Conservation (phyloP, 2,329 filamentous ascomycete species). For the Fusarium anguioides region DNA sequence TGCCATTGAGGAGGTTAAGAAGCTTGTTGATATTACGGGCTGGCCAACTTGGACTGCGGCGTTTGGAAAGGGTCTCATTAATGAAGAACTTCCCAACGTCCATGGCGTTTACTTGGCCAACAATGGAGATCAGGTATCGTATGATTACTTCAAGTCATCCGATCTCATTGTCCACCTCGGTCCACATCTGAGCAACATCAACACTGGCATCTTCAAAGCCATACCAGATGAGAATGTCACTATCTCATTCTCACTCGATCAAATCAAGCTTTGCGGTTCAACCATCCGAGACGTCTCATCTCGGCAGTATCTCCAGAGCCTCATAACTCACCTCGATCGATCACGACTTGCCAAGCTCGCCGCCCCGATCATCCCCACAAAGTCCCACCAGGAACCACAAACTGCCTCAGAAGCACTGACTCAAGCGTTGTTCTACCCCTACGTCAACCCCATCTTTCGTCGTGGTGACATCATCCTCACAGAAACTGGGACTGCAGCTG, state of each 20-base stretch:
- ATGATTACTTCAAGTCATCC: slow-evolving; percentile 2
- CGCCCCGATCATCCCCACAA: neutral
- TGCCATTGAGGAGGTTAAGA: neutral
- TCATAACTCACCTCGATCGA: neutral
- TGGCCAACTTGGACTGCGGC: slow-evolving; percentile 21
- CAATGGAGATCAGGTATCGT: neutral
- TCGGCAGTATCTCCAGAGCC: neutral
- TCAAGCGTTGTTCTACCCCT: slow-evolving; percentile 7
- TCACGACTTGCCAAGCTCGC: slow-evolving; percentile 3
- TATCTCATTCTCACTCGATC: neutral
- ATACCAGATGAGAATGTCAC: neutral
- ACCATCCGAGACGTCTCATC: slow-evolving; percentile 2
- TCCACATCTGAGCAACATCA: slow-evolving; percentile 17
- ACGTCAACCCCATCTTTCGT: slow-evolving; percentile 14
- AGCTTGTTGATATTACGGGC: neutral
- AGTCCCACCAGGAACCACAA: neutral
- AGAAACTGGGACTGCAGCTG: slow-evolving; percentile 18
- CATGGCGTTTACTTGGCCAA: slow-evolving; percentile 9
- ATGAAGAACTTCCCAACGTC: slow-evolving; percentile 7
- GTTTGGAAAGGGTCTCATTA: slow-evolving; percentile 14
- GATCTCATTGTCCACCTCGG: slow-evolving; percentile 18
- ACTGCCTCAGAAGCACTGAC: neutral
- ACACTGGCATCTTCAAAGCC: slow-evolving; percentile 5
- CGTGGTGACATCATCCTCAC: slow-evolving; percentile 2
- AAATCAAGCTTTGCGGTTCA: neutral